Evolutionary conservation across 2,329 filamentous ascomycete species (phyloP).

Genomic region (Clonostachys rosea): DNA sequence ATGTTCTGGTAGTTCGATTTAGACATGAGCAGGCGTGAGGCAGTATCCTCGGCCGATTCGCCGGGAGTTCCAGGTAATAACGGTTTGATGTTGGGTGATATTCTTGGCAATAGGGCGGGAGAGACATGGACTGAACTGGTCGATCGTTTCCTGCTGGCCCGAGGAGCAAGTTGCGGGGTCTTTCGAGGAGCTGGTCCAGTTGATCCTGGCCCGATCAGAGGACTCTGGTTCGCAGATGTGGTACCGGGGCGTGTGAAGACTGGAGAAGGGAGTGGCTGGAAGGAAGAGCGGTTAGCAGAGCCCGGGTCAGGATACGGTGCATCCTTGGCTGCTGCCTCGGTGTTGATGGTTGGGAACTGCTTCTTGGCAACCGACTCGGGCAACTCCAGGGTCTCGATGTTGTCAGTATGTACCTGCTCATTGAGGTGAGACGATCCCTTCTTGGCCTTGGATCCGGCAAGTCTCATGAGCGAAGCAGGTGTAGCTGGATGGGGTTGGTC

Average conservation of each 20-base stretch:
- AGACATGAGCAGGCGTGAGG: slow-evolving; percentile 75
- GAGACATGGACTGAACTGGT: slow-evolving; percentile 72
- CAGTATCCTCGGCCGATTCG: slow-evolving; percentile 51
- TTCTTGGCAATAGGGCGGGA: slow-evolving; percentile 80
- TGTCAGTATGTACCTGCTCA: slow-evolving; percentile 39
- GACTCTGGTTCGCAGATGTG: slow-evolving; percentile 60
- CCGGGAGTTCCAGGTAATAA: slow-evolving; percentile 61
- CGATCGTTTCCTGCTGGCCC: slow-evolving; percentile 67
- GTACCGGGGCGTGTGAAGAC: slow-evolving; percentile 33
- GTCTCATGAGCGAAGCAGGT: slow-evolving; percentile 82
- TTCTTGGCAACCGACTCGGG: slow-evolving; percentile 59
- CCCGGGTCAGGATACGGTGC: slow-evolving; percentile 25
- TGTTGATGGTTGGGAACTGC: not conserved
- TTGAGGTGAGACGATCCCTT: slow-evolving; percentile 21
- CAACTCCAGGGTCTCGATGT: slow-evolving; percentile 58
- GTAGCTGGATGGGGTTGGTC: slow-evolving; percentile 65
- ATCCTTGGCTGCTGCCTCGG: not conserved
- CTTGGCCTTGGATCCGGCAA: slow-evolving; percentile 52
- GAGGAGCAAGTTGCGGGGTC: slow-evolving; percentile 51
- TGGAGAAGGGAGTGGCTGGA: slow-evolving; percentile 45
- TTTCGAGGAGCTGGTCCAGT: slow-evolving; percentile 39
- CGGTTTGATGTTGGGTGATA: slow-evolving; percentile 93
- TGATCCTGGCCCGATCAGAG: slow-evolving; percentile 52
- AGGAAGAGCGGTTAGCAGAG: slow-evolving; percentile 43
- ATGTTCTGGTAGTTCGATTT: slow-evolving; percentile 99